Percentiles rank a stretch among this genome's conserved stretches.
phyloP scores from a whole-genome alignment of 208 protist species.

The Lotmaria passim region DNA sequence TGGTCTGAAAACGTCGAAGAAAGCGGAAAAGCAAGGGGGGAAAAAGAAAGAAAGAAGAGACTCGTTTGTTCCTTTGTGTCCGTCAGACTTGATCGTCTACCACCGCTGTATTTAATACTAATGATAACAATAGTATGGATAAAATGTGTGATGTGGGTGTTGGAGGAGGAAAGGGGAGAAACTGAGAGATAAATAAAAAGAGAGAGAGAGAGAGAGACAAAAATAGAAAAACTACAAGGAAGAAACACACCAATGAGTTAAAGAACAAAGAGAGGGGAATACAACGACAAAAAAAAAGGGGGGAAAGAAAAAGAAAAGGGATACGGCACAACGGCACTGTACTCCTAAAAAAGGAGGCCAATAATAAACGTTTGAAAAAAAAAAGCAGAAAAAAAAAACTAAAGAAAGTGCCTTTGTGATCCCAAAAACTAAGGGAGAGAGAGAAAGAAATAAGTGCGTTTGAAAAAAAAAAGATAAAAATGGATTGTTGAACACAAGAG shows the following conservation, averaged over 20 bases:
- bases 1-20: too few species aligned
- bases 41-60: too few species aligned
- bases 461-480: conserved; percentile 6
- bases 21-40: too few species aligned
- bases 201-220: too few species aligned
- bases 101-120: too few species aligned
- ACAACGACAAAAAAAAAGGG: not conserved
- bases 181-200: too few species aligned
- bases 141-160: too few species aligned
- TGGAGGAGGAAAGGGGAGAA: too few species aligned
- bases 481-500: not conserved
- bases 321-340: not conserved
- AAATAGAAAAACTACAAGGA: conserved; percentile 4
- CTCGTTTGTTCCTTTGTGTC: too few species aligned
- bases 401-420: not conserved
- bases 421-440: not conserved
- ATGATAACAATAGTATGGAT: too few species aligned
- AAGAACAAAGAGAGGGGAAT: not conserved
- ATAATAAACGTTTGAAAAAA: not conserved
- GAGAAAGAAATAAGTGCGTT: conserved; percentile 7
- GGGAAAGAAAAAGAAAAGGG: not conserved
- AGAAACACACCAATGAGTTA: not conserved
- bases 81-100: too few species aligned
- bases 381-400: not conserved
- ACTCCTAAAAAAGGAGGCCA: not conserved